phyloP scores from a whole-genome alignment of 1,284 basidiomycete genomes.

The Malassezia pachydermatis region DNA sequence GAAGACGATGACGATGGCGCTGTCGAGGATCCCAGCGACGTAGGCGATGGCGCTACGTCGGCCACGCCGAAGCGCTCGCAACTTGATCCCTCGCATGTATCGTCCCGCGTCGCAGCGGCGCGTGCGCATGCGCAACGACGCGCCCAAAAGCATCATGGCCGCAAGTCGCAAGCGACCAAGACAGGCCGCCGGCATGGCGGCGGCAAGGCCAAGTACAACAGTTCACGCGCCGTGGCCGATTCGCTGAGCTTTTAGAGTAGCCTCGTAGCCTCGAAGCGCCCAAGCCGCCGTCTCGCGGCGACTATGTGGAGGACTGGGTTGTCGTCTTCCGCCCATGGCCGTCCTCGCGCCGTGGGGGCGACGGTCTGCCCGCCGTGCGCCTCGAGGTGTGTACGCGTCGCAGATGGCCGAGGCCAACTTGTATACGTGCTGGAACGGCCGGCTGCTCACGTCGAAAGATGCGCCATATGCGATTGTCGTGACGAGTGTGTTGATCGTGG shows the following conservation, averaged over 20 bases:
- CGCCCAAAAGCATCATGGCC: slow-evolving; percentile 29
- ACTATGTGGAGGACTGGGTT: neutral
- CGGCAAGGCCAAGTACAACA: slow-evolving; percentile 51
- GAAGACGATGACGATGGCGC: slow-evolving; percentile 62
- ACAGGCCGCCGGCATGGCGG: slow-evolving; percentile 56
- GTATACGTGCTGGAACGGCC: neutral
- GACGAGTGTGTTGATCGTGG: slow-evolving; percentile 24
- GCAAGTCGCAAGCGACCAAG: slow-evolving; percentile 27
- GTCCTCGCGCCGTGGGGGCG: too few relatives aligned
- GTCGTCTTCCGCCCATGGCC: too few relatives aligned
- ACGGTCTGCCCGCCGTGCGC: too few relatives aligned
- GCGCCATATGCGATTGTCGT: slow-evolving; percentile 19
- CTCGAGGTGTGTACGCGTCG: neutral
- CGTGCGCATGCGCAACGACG: slow-evolving; percentile 24
- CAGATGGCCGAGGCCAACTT: neutral
- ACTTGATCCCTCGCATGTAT: slow-evolving; percentile 23
- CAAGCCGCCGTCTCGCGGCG: neutral
- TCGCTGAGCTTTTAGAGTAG: slow-evolving; percentile 10
- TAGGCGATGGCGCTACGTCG: neutral
- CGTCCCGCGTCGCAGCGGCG: slow-evolving; percentile 28
- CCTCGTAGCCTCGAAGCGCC: too few relatives aligned
- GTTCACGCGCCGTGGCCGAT: slow-evolving; percentile 3
- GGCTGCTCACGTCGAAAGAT: slow-evolving; percentile 6
- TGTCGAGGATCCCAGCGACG: slow-evolving; percentile 58
- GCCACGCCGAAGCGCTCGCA: slow-evolving; percentile 1